Base-by-base conservation (phyloP, 2,329 filamentous ascomycete genomes). In the Colletotrichum eleusines region DNA sequence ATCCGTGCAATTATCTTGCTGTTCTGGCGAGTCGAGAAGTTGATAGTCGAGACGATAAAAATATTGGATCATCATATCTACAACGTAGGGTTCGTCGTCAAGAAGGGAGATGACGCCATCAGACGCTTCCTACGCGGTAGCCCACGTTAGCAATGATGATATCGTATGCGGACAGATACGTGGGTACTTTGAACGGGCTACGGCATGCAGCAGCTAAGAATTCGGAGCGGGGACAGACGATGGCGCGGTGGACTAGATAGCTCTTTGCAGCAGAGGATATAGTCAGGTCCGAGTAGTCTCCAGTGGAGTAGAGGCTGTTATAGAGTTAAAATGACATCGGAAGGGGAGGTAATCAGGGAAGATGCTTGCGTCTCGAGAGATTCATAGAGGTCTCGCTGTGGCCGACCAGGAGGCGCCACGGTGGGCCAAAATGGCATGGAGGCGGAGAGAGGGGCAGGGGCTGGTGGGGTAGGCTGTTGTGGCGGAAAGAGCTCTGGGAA, bases 201-300 rank as follows among this genome's bases (percentile, higher is more conserved):
- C 33, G 18, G 33, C n/a, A 63, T 63, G 26, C 33, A 14, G 23
- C 16, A 28, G 46, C 60, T 8, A 53, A 42, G 23, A 42, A 63
- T 9, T 53, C 18, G 16, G n/a, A 63, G n/a, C 31, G 46, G 5
- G 23, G 31, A 44, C 33, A 63, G 48, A 51, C 20, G 26, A 53
- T 63, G 2, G 60, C 35, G 60, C 35, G 48, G 31, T 63, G 23
- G 33, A 63, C 60, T n/a, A 16, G 9, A 40, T 53, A 63, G 5
- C 11, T 53, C 11, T 63, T 28, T 4, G 46, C 20, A 33, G 14
- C 3, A 26, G 33, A 57, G 9, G 33, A 51, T n/a, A 57, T 11
- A 57, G 16, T 35, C 31, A 35, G 28, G 82, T 76, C 12, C 12
- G 6, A 9, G n/a, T n/a, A 54, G 28, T 2, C 23, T 46, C 44